phyloP scores from a whole-genome alignment of 2,329 filamentous ascomycete species.

The Podosphaera fusca region DNA sequence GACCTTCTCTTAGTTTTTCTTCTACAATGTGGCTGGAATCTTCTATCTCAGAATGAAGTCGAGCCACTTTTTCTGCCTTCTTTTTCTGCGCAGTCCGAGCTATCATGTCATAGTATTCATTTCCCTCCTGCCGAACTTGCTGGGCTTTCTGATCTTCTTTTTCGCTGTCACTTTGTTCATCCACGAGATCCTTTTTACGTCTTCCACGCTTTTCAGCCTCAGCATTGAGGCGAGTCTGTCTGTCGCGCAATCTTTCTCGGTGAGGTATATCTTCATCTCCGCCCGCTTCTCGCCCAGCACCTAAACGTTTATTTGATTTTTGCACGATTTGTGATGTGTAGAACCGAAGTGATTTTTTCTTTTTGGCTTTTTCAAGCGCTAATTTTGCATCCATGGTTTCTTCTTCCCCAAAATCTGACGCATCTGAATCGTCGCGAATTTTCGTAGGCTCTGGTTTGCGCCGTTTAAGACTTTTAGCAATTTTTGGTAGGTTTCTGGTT shows the following conservation, averaged over 20 bases:
- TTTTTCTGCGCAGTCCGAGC: conserved; percentile 46
- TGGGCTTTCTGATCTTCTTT: conserved; percentile 21
- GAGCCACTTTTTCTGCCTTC: conserved; percentile 45
- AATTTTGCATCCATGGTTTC: conserved; percentile 53
- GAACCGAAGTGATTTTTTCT: conserved; percentile 84
- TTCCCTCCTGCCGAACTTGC: conserved; percentile 21
- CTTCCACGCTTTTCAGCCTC: conserved; percentile 69
- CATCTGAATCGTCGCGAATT: conserved; percentile 36
- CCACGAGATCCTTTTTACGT: conserved; percentile 38
- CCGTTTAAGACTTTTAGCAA: conserved; percentile 7
- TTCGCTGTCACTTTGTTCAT: conserved; percentile 28
- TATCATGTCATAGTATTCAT: conserved; percentile 81
- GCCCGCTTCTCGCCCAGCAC: conserved; percentile 48
- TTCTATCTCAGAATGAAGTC: conserved; percentile 33
- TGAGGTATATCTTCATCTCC: conserved; percentile 71
- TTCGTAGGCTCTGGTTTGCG: conserved; percentile 16
- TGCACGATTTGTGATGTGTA: conserved; percentile 96
- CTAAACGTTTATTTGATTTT: conserved; percentile 68
- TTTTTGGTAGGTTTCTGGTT: conserved; percentile 10
- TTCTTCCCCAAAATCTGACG: conserved; percentile 88
- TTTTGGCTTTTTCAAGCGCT: conserved; percentile 65
- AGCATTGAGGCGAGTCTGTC: conserved; percentile 66
- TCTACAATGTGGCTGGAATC: conserved; percentile 40
- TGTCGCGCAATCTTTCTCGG: conserved; percentile 67
- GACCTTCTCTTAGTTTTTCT: conserved; percentile 53